A percentile compares a stretch with the other conserved stretches of the same genome.
These are phyloP conservation scores for Haplosporangium sp. DNA, from an alignment of 371 early-diverging fungal species.

Conservation along the genomic window DNA sequence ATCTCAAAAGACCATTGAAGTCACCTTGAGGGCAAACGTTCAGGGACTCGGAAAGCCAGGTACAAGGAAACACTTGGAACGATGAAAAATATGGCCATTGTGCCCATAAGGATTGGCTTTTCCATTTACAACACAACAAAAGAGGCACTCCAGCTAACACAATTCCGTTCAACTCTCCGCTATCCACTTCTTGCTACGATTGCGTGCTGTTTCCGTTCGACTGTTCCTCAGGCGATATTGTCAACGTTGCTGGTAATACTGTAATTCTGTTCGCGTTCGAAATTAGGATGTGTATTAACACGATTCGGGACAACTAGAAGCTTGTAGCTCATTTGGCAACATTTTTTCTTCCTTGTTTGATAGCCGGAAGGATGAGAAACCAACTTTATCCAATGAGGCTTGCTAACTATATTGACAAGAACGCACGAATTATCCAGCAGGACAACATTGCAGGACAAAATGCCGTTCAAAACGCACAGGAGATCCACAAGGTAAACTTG, in stretches of 20 bases:
- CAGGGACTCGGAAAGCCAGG: slow-evolving; percentile 55
- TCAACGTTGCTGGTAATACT: slow-evolving; percentile 45
- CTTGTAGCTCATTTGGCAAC: not conserved
- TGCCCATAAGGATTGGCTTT: too few relatives aligned
- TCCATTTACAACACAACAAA: too few relatives aligned
- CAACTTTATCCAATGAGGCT: slow-evolving; percentile 46
- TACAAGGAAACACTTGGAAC: slow-evolving; percentile 2
- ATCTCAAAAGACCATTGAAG: slow-evolving; percentile 48
- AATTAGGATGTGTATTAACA: not conserved
- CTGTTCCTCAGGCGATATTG: slow-evolving; percentile 40
- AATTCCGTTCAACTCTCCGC: too few relatives aligned
- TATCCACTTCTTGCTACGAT: too few relatives aligned
- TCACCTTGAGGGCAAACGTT: slow-evolving; percentile 45
- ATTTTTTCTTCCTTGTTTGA: not conserved
- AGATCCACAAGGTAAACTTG: slow-evolving; percentile 30
- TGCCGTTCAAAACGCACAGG: slow-evolving; percentile 29
- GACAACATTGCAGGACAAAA: slow-evolving; percentile 30
- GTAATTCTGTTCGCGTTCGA: not conserved
- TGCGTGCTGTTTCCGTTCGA: too few relatives aligned
- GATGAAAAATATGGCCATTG: not conserved
- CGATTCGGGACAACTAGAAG: not conserved
- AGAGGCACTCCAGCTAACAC: too few relatives aligned
- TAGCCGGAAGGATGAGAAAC: slow-evolving; percentile 56
- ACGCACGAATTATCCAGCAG: slow-evolving; percentile 16
- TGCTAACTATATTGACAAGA: slow-evolving; percentile 49